These are phyloP conservation scores for Isoetes taiwanensis DNA, from an alignment of 75 land plant genomes.

Conservation along the genomic window DNA sequence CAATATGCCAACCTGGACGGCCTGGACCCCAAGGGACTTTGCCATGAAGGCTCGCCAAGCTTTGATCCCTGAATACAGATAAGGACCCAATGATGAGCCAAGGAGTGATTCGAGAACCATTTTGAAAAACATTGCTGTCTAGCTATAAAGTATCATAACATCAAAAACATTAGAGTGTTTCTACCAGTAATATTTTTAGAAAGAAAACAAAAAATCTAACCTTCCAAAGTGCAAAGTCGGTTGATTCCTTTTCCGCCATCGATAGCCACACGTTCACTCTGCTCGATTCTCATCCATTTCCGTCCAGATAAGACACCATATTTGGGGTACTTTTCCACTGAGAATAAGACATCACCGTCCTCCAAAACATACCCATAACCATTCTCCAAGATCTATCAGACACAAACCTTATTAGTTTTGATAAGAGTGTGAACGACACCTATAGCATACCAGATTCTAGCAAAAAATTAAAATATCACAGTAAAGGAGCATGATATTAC, in stretches of 20 bases:
- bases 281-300: slow-evolving; percentile 56
- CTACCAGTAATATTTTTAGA: not conserved
- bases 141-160: not conserved
- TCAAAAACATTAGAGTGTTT: not conserved
- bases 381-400: slow-evolving; percentile 62
- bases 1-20: slow-evolving; percentile 98
- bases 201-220: slow-evolving; percentile 20
- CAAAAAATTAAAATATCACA: no score
- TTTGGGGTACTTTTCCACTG: slow-evolving; percentile 60
- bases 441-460: no score
- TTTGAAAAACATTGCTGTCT: not conserved
- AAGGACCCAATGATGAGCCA: not conserved
- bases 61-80: slow-evolving; percentile 56
- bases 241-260: slow-evolving; percentile 70
- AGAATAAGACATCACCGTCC: slow-evolving; percentile 77
- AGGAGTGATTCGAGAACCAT: slow-evolving; percentile 5
- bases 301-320: slow-evolving; percentile 81
- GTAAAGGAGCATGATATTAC: no score
- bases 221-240: slow-evolving; percentile 97
- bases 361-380: slow-evolving; percentile 70
- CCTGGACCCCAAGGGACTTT: slow-evolving; percentile 97
- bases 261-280: slow-evolving; percentile 82
- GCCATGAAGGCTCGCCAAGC: slow-evolving; percentile 86
- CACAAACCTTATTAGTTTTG: no score
- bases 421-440: no score